A percentile compares a stretch with the other conserved stretches of the same genome.
phyloP scores from a whole-genome alignment of 140 eudicot species.

The Stevia rebaudiana region DNA sequence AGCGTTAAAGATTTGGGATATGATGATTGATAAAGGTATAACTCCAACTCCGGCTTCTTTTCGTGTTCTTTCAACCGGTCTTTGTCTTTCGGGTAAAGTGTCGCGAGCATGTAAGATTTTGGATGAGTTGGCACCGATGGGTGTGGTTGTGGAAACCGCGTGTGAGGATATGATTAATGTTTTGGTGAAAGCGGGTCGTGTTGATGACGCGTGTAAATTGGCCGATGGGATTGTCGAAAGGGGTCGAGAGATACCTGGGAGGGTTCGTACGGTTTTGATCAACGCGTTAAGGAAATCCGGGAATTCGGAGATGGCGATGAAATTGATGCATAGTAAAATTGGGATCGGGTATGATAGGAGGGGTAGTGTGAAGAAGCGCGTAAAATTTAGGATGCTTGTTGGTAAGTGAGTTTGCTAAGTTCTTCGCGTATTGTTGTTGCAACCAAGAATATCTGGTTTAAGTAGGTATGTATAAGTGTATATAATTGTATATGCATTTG shows the following conservation, averaged over 20 bases:
- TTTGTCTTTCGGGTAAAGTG: conserved; percentile 87
- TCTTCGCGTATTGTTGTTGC: too few species aligned
- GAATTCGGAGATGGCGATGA: conserved; percentile 73
- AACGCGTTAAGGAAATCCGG: conserved; percentile 94
- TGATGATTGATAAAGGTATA: conserved; percentile 87
- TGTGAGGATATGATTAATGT: conserved; percentile 87
- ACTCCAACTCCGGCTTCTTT: conserved; percentile 81
- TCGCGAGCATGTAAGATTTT: conserved; percentile 79
- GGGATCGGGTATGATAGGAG: conserved; percentile 86
- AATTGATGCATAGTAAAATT: conserved; percentile 85
- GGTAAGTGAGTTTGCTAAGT: conserved; percentile 31
- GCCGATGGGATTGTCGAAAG: conserved; percentile 86
- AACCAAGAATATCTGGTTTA: too few species aligned
- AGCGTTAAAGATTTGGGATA: conserved; percentile 70
- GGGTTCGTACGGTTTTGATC: conserved; percentile 74
- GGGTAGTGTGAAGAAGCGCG: conserved; percentile 79
- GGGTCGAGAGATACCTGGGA: conserved; percentile 85
- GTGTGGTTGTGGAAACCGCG: conserved; percentile 70
- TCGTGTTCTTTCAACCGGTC: conserved; percentile 77
- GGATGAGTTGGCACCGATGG: conserved; percentile 96
- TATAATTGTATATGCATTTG: too few species aligned
- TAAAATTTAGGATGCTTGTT: conserved; percentile 60
- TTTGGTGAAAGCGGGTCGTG: conserved; percentile 75
- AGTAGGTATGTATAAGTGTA: too few species aligned
- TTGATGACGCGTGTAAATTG: conserved; percentile 77